Conservation (phyloP, 1,139 yeast species). For the Kluyveromyces sp. region DNA sequence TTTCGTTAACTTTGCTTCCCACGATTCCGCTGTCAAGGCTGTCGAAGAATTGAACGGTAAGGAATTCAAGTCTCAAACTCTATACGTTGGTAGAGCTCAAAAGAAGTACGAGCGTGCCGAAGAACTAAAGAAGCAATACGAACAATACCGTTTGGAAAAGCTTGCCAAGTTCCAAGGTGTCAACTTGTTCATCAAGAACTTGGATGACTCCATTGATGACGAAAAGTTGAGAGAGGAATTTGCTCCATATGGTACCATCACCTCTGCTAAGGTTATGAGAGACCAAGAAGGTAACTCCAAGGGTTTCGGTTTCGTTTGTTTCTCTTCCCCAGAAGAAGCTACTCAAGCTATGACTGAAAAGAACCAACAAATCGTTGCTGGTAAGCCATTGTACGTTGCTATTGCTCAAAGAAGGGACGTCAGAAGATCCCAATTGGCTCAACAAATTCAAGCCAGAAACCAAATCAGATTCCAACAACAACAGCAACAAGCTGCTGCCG, state of each 20-base stretch:
- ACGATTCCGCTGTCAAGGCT: conserved; percentile 83
- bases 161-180: conserved; percentile 95
- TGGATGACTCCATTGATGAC: conserved; percentile 88
- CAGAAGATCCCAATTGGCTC: conserved; percentile 94
- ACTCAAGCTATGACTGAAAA: conserved; percentile 97
- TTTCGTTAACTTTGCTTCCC: conserved; percentile 83
- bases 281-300: conserved; percentile 92
- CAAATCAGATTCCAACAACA: conserved; percentile 97
- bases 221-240: conserved; percentile 90
- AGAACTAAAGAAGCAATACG: conserved; percentile 93
- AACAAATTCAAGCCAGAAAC: conserved; percentile 97
- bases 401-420: conserved; percentile 98
- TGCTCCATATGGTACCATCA: conserved; percentile 87
- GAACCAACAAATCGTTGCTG: conserved; percentile 94
- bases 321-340: conserved; percentile 97
- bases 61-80: conserved; percentile 76
- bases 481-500: conserved; percentile 45
- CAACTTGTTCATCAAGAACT: conserved; percentile 92
- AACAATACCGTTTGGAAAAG: conserved; percentile 87
- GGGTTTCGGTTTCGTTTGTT: conserved; percentile 98
- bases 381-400: conserved; percentile 97
- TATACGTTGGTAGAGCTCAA: conserved; percentile 98
- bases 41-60: conserved; percentile 86
- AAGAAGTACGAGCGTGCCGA: conserved; percentile 97
- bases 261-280: conserved; percentile 94